Evolutionary conservation across 1,284 basidiomycete species (phyloP).

Genomic region (Neonothopanus nambi): DNA sequence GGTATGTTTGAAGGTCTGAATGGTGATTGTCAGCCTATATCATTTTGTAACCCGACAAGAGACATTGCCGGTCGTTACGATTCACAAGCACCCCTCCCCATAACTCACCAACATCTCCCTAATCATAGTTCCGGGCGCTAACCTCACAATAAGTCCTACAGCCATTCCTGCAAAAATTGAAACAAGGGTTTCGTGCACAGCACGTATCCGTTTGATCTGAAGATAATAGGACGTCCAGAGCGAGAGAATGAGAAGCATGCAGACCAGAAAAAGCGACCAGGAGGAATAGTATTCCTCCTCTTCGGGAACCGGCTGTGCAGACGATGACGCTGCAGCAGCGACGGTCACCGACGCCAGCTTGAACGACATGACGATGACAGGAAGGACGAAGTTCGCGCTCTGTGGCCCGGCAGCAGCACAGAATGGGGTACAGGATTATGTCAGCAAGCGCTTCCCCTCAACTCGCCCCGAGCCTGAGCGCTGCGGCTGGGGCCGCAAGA

Average conservation of each 20-base stretch:
- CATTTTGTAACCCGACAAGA: background rate
- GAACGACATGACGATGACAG: slow-evolving; percentile 27
- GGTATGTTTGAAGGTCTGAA: slow-evolving; percentile 92
- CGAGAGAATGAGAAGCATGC: slow-evolving; percentile 90
- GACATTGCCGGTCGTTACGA: background rate
- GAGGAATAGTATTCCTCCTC: slow-evolving; percentile 92
- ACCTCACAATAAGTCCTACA: slow-evolving; percentile 88
- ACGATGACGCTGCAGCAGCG: slow-evolving; percentile 21
- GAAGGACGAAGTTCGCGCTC: background rate
- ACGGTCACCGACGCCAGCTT: slow-evolving; percentile 30
- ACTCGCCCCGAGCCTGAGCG: too few species aligned
- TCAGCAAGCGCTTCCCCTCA: too few species aligned
- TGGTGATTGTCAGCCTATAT: slow-evolving; percentile 1
- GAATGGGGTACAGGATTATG: too few species aligned
- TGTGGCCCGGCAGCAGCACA: too few species aligned
- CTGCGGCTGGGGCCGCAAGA: too few species aligned
- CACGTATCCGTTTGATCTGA: slow-evolving; percentile 93
- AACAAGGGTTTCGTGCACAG: slow-evolving; percentile 95
- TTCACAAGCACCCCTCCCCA: too few species aligned
- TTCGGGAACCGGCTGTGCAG: slow-evolving; percentile 12
- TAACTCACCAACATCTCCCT: slow-evolving; percentile 92
- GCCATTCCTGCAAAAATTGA: slow-evolving; percentile 97
- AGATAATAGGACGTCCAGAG: slow-evolving; percentile 98
- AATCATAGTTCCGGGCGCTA: slow-evolving; percentile 92
- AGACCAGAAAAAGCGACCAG: slow-evolving; percentile 94